These are phyloP conservation scores for Furcasterigmium sp. DNA, from an alignment of 2,329 filamentous ascomycete genomes.

Conservation along the genomic window DNA sequence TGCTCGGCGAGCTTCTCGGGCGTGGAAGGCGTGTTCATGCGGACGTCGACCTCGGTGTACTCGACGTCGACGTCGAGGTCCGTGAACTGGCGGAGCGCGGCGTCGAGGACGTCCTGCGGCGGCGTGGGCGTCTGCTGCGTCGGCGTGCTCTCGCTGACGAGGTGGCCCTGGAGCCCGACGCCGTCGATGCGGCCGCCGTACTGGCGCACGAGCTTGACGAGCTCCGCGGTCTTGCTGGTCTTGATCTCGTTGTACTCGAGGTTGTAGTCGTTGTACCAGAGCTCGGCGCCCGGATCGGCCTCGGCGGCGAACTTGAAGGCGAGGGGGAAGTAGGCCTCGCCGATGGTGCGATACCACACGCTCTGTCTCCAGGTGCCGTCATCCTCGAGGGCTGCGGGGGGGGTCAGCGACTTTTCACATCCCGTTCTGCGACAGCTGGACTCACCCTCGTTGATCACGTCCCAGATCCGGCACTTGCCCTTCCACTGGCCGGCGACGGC, in stretches of 20 bases:
- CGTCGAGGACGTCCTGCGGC: slow-evolving; percentile 19
- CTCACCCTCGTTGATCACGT: slow-evolving; percentile 58
- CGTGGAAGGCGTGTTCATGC: slow-evolving; percentile 26
- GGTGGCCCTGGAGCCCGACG: slow-evolving; percentile 57
- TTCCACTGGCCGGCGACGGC: slow-evolving; percentile 53
- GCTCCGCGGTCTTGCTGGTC: slow-evolving; percentile 34
- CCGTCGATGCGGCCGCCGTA: slow-evolving; percentile 55
- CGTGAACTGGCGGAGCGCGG: slow-evolving; percentile 33
- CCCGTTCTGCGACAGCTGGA: not conserved
- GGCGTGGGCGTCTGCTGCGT: slow-evolving; percentile 27
- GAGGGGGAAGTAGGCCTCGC: slow-evolving; percentile 50
- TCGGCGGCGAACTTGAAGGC: slow-evolving; percentile 52
- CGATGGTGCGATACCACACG: slow-evolving; percentile 51
- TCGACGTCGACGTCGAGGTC: slow-evolving; percentile 42
- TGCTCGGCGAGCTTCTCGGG: slow-evolving; percentile 21
- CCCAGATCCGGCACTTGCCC: slow-evolving; percentile 58
- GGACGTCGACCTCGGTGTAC: slow-evolving; percentile 50
- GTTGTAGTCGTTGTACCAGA: slow-evolving; percentile 56
- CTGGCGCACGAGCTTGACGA: slow-evolving; percentile 38
- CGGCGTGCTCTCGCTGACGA: slow-evolving; percentile 46
- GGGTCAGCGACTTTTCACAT: not conserved
- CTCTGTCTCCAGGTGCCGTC: slow-evolving; percentile 46
- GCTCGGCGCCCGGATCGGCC: slow-evolving; percentile 49
- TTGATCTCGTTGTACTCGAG: slow-evolving; percentile 49
- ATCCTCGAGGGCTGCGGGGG: slow-evolving; percentile 38